Evolutionary conservation across 192 early-diverging fungal genomes (phyloP).

Genomic region (Coemansia sp.): DNA sequence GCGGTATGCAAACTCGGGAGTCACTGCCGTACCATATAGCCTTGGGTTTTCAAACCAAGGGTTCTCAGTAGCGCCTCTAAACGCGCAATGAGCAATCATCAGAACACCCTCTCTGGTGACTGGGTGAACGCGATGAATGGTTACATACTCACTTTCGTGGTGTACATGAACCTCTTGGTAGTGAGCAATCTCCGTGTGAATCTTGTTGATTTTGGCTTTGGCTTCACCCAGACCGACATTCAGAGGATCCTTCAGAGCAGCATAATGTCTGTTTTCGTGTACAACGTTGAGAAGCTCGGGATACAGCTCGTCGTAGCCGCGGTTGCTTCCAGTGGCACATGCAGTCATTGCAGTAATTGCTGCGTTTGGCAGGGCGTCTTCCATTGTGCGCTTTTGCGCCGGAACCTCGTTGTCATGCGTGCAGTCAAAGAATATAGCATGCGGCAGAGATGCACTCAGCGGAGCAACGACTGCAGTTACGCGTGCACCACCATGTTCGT

Average conservation of each 20-base stretch:
- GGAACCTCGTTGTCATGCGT: conserved; percentile 99
- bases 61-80: conserved; percentile 50
- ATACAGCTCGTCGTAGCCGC: conserved; percentile 95
- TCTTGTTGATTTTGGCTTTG: conserved; percentile 67
- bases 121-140: conserved; percentile 91
- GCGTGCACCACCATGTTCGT: conserved; percentile 49
- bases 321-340: conserved; percentile 93
- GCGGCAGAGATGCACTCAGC: conserved; percentile 75
- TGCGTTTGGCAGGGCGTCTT: conserved; percentile 89
- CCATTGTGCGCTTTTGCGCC: conserved; percentile 81
- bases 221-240: conserved; percentile 59
- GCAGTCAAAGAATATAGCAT: conserved; percentile 98
- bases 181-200: conserved; percentile 82
- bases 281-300: conserved; percentile 88
- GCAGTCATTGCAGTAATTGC: conserved; percentile 87
- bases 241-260: conserved; percentile 56
- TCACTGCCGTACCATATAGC: conserved; percentile 58
- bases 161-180: conserved; percentile 94
- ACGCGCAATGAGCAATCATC: conserved; percentile 86
- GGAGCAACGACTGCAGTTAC: conserved; percentile 61
- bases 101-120: conserved; percentile 88
- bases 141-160: conserved; percentile 92
- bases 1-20: conserved; percentile 57
- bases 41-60: conserved; percentile 56
- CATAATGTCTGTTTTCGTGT: conserved; percentile 78